Evolutionary conservation across 108 stramenopile species (phyloP), one percentile per base, ranked within the genome.

Genomic region (Epipyxis sp.): DNA sequence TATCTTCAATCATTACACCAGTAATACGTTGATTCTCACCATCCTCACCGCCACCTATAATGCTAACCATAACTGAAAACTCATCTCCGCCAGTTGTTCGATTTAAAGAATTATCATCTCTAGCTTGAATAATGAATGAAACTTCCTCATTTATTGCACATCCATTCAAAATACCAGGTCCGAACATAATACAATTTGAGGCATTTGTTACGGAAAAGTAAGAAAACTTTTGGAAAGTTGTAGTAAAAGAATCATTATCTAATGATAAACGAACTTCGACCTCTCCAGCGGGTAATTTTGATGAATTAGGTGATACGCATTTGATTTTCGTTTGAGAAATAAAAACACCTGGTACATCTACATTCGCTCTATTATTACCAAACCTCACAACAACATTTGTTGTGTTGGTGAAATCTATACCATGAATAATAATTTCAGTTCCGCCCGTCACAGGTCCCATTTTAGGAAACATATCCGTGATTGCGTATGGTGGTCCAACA

Each of bases 401-500:
- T 10, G 40, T 42, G 30, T 54, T 69, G 1, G 85, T 59, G 82
- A 91, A 91, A 0, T 90, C 92, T 81, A 87, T 85, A 16, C 90
- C 90, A 59, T 27, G 37, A 34, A 91, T 61, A 29, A 62, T 77
- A 39, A 86, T 32, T 67, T 81, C 42, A 1, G 88, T 87, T 30
- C 77, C 83, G 35, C 92, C 92, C 1, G 92, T 92, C 44, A 92
- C 78, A 25, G 91, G 90, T 72, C 90, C 91, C 3, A 80, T 86
- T 40, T 77, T 77, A 34, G 88, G 84, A 0, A 57, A 59, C 25
- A 88, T 81, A 1, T 43, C 41, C 20, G 81, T 67, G 50, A 90
- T 82, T 39, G 89, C 88, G 84, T 93, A 91, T 2, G 92, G 91
- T 42, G 92, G 92, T 10, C 92, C 92, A 10, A 93, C 92, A 30